phyloP scores from a whole-genome alignment of 1,139 yeast genomes.

The Groenewaldozyma sp. region DNA sequence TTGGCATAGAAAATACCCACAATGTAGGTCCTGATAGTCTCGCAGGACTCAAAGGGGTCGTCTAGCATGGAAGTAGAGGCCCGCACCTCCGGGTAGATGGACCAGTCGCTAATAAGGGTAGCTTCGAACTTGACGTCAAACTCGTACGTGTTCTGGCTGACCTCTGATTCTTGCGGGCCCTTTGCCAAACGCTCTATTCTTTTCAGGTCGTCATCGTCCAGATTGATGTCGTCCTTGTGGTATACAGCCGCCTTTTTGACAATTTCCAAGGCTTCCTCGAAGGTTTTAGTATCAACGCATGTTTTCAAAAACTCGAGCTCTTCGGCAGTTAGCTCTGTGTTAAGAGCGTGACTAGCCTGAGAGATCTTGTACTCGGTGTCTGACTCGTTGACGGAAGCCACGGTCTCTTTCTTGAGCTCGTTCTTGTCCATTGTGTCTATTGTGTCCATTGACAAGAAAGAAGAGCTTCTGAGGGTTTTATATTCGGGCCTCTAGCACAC shows the following conservation, averaged over 20 bases:
- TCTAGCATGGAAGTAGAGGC: constrained; percentile 41
- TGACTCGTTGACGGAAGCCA: constrained; percentile 2
- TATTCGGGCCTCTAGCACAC: too few relatives aligned
- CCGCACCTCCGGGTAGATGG: constrained; percentile 44
- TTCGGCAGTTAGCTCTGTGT: constrained; percentile 3
- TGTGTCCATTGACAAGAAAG: too few relatives aligned
- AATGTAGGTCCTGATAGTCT: constrained; percentile 48
- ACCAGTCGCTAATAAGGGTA: constrained; percentile 34
- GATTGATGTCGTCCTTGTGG: constrained; percentile 4
- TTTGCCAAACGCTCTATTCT: constrained; percentile 1
- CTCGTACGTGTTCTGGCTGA: constrained; percentile 18
- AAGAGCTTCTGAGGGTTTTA: too few relatives aligned
- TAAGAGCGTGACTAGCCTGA: constrained; percentile 2
- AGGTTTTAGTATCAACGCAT: constrained; percentile 3
- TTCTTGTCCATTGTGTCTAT: too few relatives aligned
- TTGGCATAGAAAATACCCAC: constrained; percentile 48
- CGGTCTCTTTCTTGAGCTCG: too few relatives aligned
- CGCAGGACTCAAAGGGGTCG: constrained; percentile 35
- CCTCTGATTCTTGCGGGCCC: constrained; percentile 6
- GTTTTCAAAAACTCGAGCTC: constrained; percentile 3
- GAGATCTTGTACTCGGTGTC: constrained; percentile 3
- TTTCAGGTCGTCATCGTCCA: constrained; percentile 1
- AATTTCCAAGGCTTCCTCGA: constrained; percentile 4
- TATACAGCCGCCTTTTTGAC: background rate
- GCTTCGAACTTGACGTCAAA: constrained; percentile 33